Evolutionary conservation across 352 stramenopile species (phyloP).

Genomic region (Plasmopara viticola): DNA sequence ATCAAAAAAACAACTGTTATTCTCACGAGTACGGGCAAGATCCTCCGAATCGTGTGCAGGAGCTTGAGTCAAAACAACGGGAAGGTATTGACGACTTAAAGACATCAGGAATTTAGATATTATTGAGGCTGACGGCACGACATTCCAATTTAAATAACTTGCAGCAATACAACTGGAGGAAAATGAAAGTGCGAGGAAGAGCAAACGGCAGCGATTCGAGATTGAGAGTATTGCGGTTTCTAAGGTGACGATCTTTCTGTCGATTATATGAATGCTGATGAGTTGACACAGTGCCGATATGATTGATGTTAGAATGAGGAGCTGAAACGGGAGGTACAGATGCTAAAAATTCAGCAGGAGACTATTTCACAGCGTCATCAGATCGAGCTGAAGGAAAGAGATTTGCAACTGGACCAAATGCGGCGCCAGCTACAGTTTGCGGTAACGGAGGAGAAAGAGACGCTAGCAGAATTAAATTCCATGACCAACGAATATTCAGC

Average conservation of each 20-base stretch:
- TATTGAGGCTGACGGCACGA: background rate
- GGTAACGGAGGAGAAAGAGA: constrained; percentile 54
- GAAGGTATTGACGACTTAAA: constrained; percentile 21
- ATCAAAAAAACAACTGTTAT: constrained; percentile 3
- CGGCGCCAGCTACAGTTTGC: constrained; percentile 57
- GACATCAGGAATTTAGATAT: background rate
- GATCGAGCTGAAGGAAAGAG: constrained; percentile 61
- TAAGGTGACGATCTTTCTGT: constrained; percentile 24
- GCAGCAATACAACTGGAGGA: constrained; percentile 23
- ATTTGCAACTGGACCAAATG: constrained; percentile 65
- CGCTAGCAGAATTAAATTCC: constrained; percentile 51
- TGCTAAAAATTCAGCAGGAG: constrained; percentile 46
- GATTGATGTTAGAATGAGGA: constrained; percentile 31
- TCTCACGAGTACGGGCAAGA: constrained; percentile 19
- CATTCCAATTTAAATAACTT: constrained; percentile 1
- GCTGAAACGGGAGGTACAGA: constrained; percentile 45
- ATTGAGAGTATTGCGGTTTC: constrained; percentile 49
- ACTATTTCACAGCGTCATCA: constrained; percentile 50
- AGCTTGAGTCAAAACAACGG: constrained; percentile 27
- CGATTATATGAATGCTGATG: background rate
- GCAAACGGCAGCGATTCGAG: constrained; percentile 50
- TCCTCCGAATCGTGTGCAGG: constrained; percentile 29
- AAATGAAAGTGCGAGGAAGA: constrained; percentile 22
- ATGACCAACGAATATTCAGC: constrained; percentile 42
- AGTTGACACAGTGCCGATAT: constrained; percentile 1